A percentile compares a stretch with the other conserved stretches of the same genome.
Evolutionary conservation across 2,329 filamentous ascomycete species (phyloP).

Genomic region (Aspergillus arachidicola): DNA sequence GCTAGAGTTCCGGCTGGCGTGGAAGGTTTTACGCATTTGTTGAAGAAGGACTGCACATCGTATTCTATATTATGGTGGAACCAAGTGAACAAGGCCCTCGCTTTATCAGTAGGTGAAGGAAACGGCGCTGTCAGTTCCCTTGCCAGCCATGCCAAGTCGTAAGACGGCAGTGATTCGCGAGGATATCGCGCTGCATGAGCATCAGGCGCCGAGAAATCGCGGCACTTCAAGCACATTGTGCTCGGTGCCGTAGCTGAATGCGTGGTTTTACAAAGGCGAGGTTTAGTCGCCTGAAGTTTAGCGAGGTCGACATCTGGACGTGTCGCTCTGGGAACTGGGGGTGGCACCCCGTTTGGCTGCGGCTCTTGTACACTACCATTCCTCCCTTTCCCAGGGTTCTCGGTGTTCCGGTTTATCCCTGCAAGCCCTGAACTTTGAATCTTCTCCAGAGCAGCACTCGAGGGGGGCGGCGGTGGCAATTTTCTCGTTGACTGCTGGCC

Average conservation of each 20-base stretch:
- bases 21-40: slow-evolving; percentile 65
- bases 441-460: slow-evolving; percentile 38
- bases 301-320: slow-evolving; percentile 63
- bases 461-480: slow-evolving; percentile 37
- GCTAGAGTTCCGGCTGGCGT: slow-evolving; percentile 74
- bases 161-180: slow-evolving; percentile 68
- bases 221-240: slow-evolving; percentile 72
- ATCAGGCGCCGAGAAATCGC: slow-evolving; percentile 85
- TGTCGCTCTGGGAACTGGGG: slow-evolving; percentile 58
- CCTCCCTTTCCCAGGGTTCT: slow-evolving; percentile 15
- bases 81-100: slow-evolving; percentile 91
- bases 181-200: slow-evolving; percentile 76
- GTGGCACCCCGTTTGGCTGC: slow-evolving; percentile 26
- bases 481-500: slow-evolving; percentile 29
- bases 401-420: slow-evolving; percentile 44
- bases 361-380: slow-evolving; percentile 13
- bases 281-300: slow-evolving; percentile 57
- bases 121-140: slow-evolving; percentile 78
- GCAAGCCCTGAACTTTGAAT: slow-evolving; percentile 51
- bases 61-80: slow-evolving; percentile 91
- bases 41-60: slow-evolving; percentile 78
- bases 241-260: slow-evolving; percentile 20
- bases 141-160: slow-evolving; percentile 72
- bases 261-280: slow-evolving; percentile 33
- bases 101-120: slow-evolving; percentile 82